A percentile compares a stretch with the other conserved stretches of the same genome.
phyloP scores from a whole-genome alignment of 768 basidiomycete genomes.

The Ramaria sp. region DNA sequence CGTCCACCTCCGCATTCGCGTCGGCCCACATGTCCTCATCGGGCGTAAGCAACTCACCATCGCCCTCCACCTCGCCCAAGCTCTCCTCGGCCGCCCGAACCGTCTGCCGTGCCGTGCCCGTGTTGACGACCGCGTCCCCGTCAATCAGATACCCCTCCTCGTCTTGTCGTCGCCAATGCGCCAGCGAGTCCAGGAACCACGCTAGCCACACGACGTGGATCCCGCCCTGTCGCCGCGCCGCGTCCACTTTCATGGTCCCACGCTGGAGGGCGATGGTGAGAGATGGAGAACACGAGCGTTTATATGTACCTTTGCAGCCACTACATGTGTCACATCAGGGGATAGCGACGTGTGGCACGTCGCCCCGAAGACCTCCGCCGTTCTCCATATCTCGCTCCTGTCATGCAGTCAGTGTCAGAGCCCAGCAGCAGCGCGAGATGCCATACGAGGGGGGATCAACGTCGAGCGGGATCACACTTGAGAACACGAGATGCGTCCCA shows the following conservation, averaged over 20 bases:
- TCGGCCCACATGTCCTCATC: slow-evolving; percentile 47
- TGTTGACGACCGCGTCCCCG: slow-evolving; percentile 30
- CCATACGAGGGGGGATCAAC: slow-evolving; percentile 58
- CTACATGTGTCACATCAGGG: slow-evolving; percentile 72
- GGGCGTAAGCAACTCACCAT: slow-evolving; percentile 16
- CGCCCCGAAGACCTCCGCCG: slow-evolving; percentile 85
- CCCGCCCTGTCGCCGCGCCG: slow-evolving; percentile 62
- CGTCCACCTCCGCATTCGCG: slow-evolving; percentile 34
- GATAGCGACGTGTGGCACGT: slow-evolving; percentile 61
- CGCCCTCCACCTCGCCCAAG: slow-evolving; percentile 11
- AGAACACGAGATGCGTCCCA: slow-evolving; percentile 80
- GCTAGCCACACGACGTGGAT: slow-evolving; percentile 78
- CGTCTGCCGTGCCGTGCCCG: background rate
- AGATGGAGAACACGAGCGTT: slow-evolving; percentile 2
- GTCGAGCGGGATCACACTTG: slow-evolving; percentile 90
- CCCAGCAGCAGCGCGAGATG: background rate
- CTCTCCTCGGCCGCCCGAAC: slow-evolving; percentile 6
- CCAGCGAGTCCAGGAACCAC: slow-evolving; percentile 86
- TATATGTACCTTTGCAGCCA: slow-evolving; percentile 67
- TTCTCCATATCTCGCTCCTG: slow-evolving; percentile 68
- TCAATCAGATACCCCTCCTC: slow-evolving; percentile 71
- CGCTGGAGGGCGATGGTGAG: slow-evolving; percentile 33
- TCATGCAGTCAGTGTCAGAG: background rate
- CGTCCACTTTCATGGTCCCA: slow-evolving; percentile 86
- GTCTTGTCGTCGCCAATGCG: slow-evolving; percentile 77